A percentile compares a stretch with the other conserved stretches of the same genome.
phyloP scores from a whole-genome alignment of 2,329 filamentous ascomycete genomes.

The Phialemonium atrogriseum region DNA sequence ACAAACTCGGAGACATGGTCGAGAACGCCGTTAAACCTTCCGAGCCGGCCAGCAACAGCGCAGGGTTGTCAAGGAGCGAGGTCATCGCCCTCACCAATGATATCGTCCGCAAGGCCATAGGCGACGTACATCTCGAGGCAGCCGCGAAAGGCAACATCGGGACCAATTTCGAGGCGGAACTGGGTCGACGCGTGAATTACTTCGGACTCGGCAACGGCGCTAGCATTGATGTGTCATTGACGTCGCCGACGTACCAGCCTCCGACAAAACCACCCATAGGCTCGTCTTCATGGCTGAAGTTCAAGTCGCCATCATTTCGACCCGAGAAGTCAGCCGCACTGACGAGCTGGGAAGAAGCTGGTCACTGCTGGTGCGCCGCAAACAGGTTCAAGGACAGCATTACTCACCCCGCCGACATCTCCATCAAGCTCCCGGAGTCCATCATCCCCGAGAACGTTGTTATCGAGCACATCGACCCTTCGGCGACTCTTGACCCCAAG shows the following conservation, averaged over 20 bases:
- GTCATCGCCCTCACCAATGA: conserved; percentile 30
- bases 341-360: conserved; percentile 63
- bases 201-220: conserved; percentile 61
- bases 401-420: conserved; percentile 54
- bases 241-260: conserved; percentile 48
- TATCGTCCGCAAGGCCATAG: conserved; percentile 33
- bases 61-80: conserved; percentile 30
- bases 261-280: conserved; percentile 13
- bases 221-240: conserved; percentile 47
- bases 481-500: conserved; percentile 51
- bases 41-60: conserved; percentile 7
- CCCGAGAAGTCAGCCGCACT: conserved; percentile 46
- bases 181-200: conserved; percentile 61
- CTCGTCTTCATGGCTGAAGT: conserved; percentile 16
- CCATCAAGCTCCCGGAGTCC: conserved; percentile 47
- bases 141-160: conserved; percentile 38
- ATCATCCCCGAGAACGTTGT: conserved; percentile 63
- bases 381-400: conserved; percentile 29
- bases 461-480: conserved; percentile 61
- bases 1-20: conserved; percentile 13
- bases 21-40: conserved; percentile 22
- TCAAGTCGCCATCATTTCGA: conserved; percentile 16
- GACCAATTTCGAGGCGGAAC: conserved; percentile 30
- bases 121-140: conserved; percentile 36
- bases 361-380: conserved; percentile 80